Percentiles rank a stretch among this genome's conserved stretches.
Evolutionary conservation across 1,284 basidiomycete genomes (phyloP).

Genomic region (Ganoderma leucocontextum): DNA sequence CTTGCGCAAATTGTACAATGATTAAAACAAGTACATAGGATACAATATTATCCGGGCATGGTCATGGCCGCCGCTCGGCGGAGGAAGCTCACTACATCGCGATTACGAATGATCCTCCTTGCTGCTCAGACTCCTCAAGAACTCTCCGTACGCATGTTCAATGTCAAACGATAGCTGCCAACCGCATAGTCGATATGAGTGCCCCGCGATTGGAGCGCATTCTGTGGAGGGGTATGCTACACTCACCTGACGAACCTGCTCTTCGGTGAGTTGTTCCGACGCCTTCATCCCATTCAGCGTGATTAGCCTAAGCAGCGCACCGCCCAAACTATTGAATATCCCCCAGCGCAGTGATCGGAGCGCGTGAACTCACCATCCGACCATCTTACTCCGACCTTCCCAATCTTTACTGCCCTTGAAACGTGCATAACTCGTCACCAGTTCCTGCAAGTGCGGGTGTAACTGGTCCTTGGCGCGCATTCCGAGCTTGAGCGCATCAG

Average conservation of each 20-base stretch:
- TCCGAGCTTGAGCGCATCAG: conserved; percentile 95
- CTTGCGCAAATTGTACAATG: background rate
- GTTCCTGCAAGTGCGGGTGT: conserved; percentile 93
- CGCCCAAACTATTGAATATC: background rate
- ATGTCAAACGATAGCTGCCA: conserved; percentile 92
- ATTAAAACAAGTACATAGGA: background rate
- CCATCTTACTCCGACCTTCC: conserved; percentile 93
- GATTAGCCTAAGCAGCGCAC: conserved; percentile 76
- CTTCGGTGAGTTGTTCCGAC: conserved; percentile 95
- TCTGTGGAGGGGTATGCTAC: background rate
- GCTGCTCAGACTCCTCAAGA: conserved; percentile 85
- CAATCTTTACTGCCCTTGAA: conserved; percentile 95
- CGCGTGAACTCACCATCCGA: conserved; percentile 78
- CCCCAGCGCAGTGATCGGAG: background rate
- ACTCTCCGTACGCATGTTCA: conserved; percentile 96
- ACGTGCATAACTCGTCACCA: conserved; percentile 91
- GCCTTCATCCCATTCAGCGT: conserved; percentile 97
- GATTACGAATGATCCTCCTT: conserved; percentile 39
- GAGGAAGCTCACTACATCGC: background rate
- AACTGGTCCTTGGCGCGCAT: conserved; percentile 96
- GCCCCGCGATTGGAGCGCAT: background rate
- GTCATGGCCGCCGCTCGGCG: background rate
- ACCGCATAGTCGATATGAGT: conserved; percentile 2
- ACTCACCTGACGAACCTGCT: conserved; percentile 89
- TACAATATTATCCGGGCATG: background rate